phyloP scores from a whole-genome alignment of 306 rosid species.

The Prunus salicina region DNA sequence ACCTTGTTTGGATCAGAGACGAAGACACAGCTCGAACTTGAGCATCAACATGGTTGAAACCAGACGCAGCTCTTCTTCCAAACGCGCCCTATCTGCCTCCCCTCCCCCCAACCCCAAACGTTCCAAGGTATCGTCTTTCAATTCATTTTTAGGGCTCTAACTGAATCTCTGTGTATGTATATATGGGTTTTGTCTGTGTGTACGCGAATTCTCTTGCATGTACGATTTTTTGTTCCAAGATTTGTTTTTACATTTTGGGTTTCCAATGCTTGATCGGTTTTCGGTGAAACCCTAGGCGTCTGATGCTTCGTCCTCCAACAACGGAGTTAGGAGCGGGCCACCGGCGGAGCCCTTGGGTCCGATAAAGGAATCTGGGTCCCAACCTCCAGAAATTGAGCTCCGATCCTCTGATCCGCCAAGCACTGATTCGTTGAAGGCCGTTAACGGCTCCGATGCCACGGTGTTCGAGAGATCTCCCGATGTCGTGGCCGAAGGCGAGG shows the following conservation, averaged over 20 bases:
- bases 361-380: conserved; percentile 62
- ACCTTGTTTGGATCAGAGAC: conserved; percentile 49
- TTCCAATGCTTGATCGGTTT: conserved; percentile 24
- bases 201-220: conserved; percentile 16
- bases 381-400: conserved; percentile 47
- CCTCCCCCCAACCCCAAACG: conserved; percentile 70
- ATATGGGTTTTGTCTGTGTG: conserved; percentile 6
- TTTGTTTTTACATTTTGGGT: not conserved
- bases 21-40: not conserved
- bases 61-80: conserved; percentile 84
- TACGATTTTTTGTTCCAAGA: not conserved
- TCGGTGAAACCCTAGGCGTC: conserved; percentile 50
- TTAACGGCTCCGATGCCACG: conserved; percentile 43
- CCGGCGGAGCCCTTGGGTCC: conserved; percentile 48
- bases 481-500: conserved; percentile 43
- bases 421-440: conserved; percentile 50
- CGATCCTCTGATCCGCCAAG: conserved; percentile 71
- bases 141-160: not conserved
- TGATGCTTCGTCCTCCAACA: conserved; percentile 63
- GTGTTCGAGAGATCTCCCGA: conserved; percentile 45
- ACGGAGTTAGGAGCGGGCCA: conserved; percentile 39
- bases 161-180: not conserved
- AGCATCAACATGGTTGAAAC: conserved; percentile 83
- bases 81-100: conserved; percentile 70
- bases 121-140: conserved; percentile 57